A percentile compares a stretch with the other conserved stretches of the same genome.
phyloP scores from a whole-genome alignment of 257 asterid genomes.

The Nicotiana noctiflora region DNA sequence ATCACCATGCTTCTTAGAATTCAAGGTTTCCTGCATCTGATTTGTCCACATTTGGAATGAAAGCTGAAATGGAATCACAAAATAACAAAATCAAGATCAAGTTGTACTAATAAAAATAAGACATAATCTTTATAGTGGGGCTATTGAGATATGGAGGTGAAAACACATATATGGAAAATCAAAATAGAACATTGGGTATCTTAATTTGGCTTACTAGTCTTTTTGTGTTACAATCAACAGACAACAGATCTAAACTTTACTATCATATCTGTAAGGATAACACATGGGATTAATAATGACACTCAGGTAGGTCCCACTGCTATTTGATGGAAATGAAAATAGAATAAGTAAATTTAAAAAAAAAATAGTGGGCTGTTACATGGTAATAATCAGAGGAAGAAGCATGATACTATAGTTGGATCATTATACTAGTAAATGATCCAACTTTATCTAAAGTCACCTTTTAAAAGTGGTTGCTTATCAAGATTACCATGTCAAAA shows the following conservation, averaged over 20 bases:
- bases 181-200: not conserved
- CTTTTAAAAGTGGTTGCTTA: not conserved
- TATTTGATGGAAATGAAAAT: not conserved
- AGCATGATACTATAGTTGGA: not conserved
- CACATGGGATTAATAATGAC: not conserved
- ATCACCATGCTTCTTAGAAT: slow-evolving; percentile 88
- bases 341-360: not conserved
- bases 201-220: not conserved
- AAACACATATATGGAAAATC: not conserved
- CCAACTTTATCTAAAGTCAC: not conserved
- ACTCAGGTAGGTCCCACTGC: not conserved
- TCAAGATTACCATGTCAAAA: not conserved
- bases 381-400: not conserved
- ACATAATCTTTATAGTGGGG: not conserved
- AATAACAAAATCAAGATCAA: not conserved
- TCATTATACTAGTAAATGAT: not conserved
- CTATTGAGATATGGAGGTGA: not conserved
- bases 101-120: not conserved
- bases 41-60: slow-evolving; percentile 97
- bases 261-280: not conserved
- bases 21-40: slow-evolving; percentile 90
- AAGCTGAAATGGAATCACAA: slow-evolving; percentile 45
- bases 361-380: not conserved
- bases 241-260: slow-evolving; percentile 3
- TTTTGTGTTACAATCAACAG: not conserved